Evolutionary conservation across 169 alveolate genomes (phyloP).

Genomic region (Eimeria necatrix): DNA sequence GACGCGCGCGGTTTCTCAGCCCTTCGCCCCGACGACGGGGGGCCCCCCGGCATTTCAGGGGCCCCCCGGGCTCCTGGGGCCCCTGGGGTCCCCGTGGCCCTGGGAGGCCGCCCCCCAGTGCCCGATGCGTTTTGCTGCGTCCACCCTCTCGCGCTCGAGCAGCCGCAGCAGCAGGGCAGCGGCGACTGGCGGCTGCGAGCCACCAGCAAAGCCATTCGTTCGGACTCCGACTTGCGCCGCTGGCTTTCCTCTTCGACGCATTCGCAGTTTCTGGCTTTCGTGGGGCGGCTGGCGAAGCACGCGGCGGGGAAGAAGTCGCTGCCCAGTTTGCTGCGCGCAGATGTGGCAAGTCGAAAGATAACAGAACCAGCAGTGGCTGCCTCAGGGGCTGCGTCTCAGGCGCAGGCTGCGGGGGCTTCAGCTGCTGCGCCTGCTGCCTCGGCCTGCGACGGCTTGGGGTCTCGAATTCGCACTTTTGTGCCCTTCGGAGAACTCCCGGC

Average conservation of each 20-base stretch:
- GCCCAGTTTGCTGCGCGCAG: neutral
- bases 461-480: neutral
- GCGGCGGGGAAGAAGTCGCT: slow-evolving; percentile 60
- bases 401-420: neutral
- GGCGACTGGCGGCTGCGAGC: slow-evolving; percentile 64
- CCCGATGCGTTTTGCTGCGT: slow-evolving; percentile 65
- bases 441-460: neutral
- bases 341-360: neutral
- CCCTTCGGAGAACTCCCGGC: neutral
- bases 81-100: too few relatives aligned
- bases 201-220: neutral
- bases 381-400: neutral
- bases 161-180: slow-evolving; percentile 52
- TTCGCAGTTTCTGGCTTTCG: slow-evolving; percentile 22
- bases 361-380: neutral
- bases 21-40: neutral
- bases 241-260: slow-evolving; percentile 42
- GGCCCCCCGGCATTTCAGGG: neutral
- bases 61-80: too few relatives aligned
- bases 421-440: neutral
- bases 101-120: neutral
- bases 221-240: slow-evolving; percentile 28
- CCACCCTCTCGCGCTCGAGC: slow-evolving; percentile 44
- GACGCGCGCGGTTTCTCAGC: neutral
- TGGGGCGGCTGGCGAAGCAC: slow-evolving; percentile 36